phyloP scores from a whole-genome alignment of 2,329 filamentous ascomycete species.

The Chaetomium sp. region DNA sequence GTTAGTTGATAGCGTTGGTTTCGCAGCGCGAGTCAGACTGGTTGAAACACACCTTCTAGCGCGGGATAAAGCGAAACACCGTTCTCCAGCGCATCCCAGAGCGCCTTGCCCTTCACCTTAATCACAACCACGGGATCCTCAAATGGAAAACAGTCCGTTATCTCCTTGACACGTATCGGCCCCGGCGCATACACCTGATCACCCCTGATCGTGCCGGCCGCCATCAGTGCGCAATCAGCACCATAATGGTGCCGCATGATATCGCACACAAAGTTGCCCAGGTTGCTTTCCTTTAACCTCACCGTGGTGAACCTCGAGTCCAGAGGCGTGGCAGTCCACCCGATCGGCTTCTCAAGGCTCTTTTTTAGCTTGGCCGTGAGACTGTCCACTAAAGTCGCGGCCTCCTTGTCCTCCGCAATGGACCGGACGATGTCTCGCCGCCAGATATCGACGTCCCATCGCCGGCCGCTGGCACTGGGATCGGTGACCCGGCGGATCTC shows the following conservation, averaged over 20 bases:
- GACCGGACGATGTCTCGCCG: conserved; percentile 66
- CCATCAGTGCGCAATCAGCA: conserved; percentile 79
- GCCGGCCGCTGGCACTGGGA: conserved; percentile 33
- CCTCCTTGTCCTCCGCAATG: conserved; percentile 57
- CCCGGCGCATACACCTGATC: conserved; percentile 86
- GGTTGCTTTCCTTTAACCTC: conserved; percentile 68
- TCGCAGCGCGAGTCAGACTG: too few species aligned
- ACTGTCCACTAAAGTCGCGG: conserved; percentile 56
- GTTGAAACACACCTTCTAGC: conserved; percentile 53
- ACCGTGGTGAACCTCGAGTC: conserved; percentile 85
- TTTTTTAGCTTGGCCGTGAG: conserved; percentile 67
- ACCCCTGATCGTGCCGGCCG: conserved; percentile 75
- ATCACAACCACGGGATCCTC: conserved; percentile 83
- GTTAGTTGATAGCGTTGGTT: too few species aligned
- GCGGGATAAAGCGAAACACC: conserved; percentile 74
- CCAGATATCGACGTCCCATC: conserved; percentile 74
- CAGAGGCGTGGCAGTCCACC: conserved; percentile 74
- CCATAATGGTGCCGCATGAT: conserved; percentile 79
- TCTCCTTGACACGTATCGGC: conserved; percentile 67
- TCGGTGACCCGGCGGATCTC: conserved; percentile 58
- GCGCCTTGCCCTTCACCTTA: conserved; percentile 61
- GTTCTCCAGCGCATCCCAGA: conserved; percentile 79
- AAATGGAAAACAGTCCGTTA: conserved; percentile 88
- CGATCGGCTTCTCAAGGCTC: conserved; percentile 74
- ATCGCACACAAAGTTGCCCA: conserved; percentile 88